These are phyloP conservation scores for Senna tora DNA, from an alignment of 306 rosid species.

Conservation along the genomic window DNA sequence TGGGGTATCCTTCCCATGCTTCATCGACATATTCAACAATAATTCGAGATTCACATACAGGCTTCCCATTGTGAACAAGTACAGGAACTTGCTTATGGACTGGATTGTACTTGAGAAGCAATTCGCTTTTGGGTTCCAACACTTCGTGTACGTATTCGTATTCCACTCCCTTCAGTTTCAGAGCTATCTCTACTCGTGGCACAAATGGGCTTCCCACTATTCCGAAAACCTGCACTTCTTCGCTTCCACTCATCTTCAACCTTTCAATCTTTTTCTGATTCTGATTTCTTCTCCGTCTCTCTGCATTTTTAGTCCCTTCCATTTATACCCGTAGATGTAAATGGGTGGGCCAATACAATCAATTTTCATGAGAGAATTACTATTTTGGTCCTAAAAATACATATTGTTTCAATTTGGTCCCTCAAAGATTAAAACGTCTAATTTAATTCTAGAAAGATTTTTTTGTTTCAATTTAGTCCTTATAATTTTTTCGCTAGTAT, in stretches of 20 bases:
- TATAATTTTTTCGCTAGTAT: no score
- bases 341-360: no score
- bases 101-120: constrained; percentile 46
- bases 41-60: constrained; percentile 44
- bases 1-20: constrained; percentile 34
- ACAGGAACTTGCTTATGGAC: constrained; percentile 50
- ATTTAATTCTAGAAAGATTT: no score
- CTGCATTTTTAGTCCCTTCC: no score
- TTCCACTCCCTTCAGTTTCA: constrained; percentile 46
- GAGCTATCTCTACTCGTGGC: constrained; percentile 42
- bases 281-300: no score
- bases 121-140: constrained; percentile 37
- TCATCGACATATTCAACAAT: constrained; percentile 55
- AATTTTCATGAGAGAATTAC: no score
- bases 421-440: no score
- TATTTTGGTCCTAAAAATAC: no score
- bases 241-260: constrained; percentile 12
- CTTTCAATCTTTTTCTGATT: no score
- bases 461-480: no score
- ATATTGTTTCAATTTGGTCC: no score
- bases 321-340: no score
- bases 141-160: constrained; percentile 42
- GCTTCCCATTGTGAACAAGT: constrained; percentile 47
- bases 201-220: constrained; percentile 47
- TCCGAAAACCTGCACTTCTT: constrained; percentile 41